Evolutionary conservation across 805 yeast species (phyloP), one percentile per base, ranked within the genome.

Genomic region (Lachancea sp.): DNA sequence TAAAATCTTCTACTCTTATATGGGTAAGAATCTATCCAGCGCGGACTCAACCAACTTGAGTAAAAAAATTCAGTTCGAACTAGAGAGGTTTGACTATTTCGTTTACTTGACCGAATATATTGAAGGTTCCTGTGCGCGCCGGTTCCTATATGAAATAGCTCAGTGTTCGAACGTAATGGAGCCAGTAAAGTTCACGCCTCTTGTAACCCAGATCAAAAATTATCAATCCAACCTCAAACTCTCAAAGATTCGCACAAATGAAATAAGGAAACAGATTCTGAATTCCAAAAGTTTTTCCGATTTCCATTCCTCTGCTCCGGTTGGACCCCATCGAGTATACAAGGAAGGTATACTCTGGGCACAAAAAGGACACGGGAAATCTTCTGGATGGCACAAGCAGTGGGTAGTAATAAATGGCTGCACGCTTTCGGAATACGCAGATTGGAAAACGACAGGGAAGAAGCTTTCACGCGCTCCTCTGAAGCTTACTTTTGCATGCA

Each of bases 331-430:
- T 31, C 19, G 20, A 18, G 36, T 38, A 9, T 16, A 34, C 17
- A 57, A 54, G 36, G 53, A 68, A 6, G 85, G 84, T 0, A 70
- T 79, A 11, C 58, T 80, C n/a, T 79, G 75, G 55, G 71, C 78
- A 1, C 65, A 75, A 31, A 81, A 81, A 0, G 83, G 82, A 0
- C 78, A 38, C 12, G 47, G 47, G 3, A 44, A 44, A 27, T 19
- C 43, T 9, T 38, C 47, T 6, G 44, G 47, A 2, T 89, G 96
- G 96, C 95, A 87, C 61, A 87, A 86, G 56, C 89, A 83, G 60
- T 85, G 95, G 90, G 85, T 88, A 0, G 85, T 81, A 0, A 68
- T 87, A 41, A 73, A 76, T 12, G 76, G 78, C n/a, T 89, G 91
- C 2, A 74, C 72, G 47, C 66, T 88, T 35, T 70, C 72, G 36